Evolutionary conservation across 2,329 filamentous ascomycete genomes (phyloP).

Genomic region (Coleophoma eucalyptorum): DNA sequence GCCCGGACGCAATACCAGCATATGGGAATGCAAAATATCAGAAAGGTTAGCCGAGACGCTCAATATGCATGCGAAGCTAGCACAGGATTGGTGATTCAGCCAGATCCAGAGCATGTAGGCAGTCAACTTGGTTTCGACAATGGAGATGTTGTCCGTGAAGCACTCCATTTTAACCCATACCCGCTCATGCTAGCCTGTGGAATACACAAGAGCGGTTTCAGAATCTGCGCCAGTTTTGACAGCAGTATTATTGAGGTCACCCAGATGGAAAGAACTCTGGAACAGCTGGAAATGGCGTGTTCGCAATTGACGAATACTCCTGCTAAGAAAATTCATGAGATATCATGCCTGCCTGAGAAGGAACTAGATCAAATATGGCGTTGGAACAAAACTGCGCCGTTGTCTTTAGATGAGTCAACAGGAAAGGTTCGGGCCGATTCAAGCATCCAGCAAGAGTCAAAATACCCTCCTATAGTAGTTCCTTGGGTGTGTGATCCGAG

Average conservation of each 20-base stretch:
- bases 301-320: slow-evolving; percentile 18
- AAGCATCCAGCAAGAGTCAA: slow-evolving; percentile 18
- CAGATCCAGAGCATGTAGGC: slow-evolving; percentile 30
- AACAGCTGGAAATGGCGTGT: slow-evolving; percentile 26
- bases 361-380: slow-evolving; percentile 39
- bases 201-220: slow-evolving; percentile 36
- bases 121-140: slow-evolving; percentile 31
- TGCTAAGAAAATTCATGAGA: slow-evolving; percentile 23
- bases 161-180: slow-evolving; percentile 41
- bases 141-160: slow-evolving; percentile 27
- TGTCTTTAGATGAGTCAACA: slow-evolving; percentile 26
- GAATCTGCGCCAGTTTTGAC: slow-evolving; percentile 40
- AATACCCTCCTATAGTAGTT: slow-evolving; percentile 31
- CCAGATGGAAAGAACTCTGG: slow-evolving; percentile 34
- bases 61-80: slow-evolving; percentile 15
- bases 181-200: slow-evolving; percentile 44
- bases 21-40: slow-evolving; percentile 20
- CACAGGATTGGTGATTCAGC: slow-evolving; percentile 18
- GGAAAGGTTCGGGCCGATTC: slow-evolving; percentile 13
- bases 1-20: slow-evolving; percentile 37
- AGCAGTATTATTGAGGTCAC: slow-evolving; percentile 27
- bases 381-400: slow-evolving; percentile 33
- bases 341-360: slow-evolving; percentile 21
- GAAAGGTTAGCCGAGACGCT: slow-evolving; percentile 16
- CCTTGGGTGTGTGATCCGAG: slow-evolving; percentile 28